Base-by-base conservation (phyloP, 169 alveolate genomes). In the Plasmodium inui region DNA sequence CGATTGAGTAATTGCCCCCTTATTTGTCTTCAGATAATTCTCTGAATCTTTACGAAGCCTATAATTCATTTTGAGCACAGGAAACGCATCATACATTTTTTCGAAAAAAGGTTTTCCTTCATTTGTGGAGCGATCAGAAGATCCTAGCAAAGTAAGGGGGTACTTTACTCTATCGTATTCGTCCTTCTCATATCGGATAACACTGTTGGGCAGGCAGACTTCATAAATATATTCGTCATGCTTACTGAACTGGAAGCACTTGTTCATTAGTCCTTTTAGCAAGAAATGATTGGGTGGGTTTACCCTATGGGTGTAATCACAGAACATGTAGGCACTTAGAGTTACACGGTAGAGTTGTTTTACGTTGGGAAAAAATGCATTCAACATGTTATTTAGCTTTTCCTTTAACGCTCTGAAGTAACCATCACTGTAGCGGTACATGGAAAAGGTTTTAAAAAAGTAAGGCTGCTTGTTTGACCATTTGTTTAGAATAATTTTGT, bases 271-370 rank as follows among this genome's bases (percentile, higher is more conserved):
- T 34, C 83, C 83, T 91, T 73, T 81, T 71, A 91, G 74, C 57
- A 91, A 72, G 34, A 41, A 91, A 82, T 81, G 92, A 41, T 82
- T 72, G n/a, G 95, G 95, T 2, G 95, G 95, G 74, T 91, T 91
- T 81, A 82, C 83, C 74, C n/a, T 61, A 50, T 91, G 81, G 4
- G 95, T 91, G 61, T 91, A 91, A 71, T 91, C 39, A 72, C 95
- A 91, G 76, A 91, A 91, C 92, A 91, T 81, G 74, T 91, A 91
- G 14, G 92, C 95, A 82, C 95, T 91, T 39, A 91, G 57, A 14
- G 95, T 91, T 46, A 91, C 73, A n/a, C 95, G 84, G 61, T 91
- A 91, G 30, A 91, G 28, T 55, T 91, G 19, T 28, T 9, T 82
- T 81, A 73, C 84, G 37, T 91, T 72, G 32, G 92, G 74, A 57